phyloP scores from a whole-genome alignment of 306 rosid species.

The Dryas alaskensis region DNA sequence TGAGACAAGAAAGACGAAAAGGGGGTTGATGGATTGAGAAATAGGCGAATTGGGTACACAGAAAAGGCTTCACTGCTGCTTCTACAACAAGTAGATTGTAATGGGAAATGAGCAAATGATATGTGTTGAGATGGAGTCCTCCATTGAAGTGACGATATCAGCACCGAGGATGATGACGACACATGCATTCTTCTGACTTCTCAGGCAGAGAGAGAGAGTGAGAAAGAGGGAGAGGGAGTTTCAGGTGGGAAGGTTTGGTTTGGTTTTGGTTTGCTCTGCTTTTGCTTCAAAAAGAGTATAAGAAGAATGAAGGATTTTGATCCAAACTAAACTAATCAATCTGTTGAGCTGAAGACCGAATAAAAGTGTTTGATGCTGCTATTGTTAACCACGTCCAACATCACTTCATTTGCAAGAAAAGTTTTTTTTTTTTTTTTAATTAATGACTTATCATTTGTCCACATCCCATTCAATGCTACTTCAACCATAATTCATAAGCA shows the following conservation, averaged over 20 bases:
- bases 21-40: not conserved
- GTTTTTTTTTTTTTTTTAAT: not conserved
- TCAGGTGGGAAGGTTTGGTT: not conserved
- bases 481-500: not conserved
- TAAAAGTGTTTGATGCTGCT: conserved; percentile 6
- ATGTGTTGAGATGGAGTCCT: not conserved
- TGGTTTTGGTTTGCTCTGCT: not conserved
- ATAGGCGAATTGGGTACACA: not conserved
- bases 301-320: not conserved
- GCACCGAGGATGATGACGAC: conserved; percentile 12
- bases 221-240: not conserved
- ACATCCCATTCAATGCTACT: not conserved
- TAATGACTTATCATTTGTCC: not conserved
- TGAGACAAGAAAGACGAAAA: conserved; percentile 12
- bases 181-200: conserved; percentile 16
- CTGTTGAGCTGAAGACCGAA: not conserved
- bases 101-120: not conserved
- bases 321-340: not conserved
- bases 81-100: not conserved
- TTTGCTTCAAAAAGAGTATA: not conserved
- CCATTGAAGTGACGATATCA: conserved; percentile 17
- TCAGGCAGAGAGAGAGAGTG: not conserved
- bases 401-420: conserved; percentile 1
- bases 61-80: conserved; percentile 10
- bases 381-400: conserved; percentile 9